Evolutionary conservation across 306 rosid species (phyloP).

Genomic region (Arachis hypogaea): DNA sequence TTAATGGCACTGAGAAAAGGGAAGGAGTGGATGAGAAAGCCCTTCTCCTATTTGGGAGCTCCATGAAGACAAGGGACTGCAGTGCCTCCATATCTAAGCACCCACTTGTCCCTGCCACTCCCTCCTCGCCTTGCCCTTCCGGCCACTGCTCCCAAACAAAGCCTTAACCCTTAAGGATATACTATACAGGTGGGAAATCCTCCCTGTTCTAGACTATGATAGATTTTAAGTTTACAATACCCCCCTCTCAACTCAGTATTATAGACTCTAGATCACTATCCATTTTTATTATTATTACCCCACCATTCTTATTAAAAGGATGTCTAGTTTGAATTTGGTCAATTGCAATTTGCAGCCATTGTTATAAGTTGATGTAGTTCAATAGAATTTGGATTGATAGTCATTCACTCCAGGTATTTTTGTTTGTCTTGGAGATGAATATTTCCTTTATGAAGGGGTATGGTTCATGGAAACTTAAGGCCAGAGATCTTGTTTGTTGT

Average conservation of each 20-base stretch:
- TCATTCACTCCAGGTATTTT: slow-evolving; percentile 16
- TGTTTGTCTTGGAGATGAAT: slow-evolving; percentile 16
- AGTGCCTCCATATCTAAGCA: too few species aligned
- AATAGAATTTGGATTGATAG: background rate
- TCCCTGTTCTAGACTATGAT: background rate
- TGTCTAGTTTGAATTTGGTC: slow-evolving; percentile 25
- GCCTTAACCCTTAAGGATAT: background rate
- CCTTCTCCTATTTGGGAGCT: too few species aligned
- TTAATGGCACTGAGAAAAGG: too few species aligned
- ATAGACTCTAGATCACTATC: background rate
- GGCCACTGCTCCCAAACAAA: too few species aligned
- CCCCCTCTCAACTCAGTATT: background rate
- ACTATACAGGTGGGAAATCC: background rate
- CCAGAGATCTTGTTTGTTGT: background rate
- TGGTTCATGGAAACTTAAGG: slow-evolving; percentile 15
- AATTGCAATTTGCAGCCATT: background rate
- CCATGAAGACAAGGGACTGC: too few species aligned
- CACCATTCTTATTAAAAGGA: background rate
- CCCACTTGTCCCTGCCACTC: too few species aligned
- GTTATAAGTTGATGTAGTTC: background rate
- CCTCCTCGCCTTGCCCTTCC: too few species aligned
- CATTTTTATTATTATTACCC: background rate
- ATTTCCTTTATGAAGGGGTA: slow-evolving; percentile 3
- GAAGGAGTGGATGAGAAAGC: too few species aligned
- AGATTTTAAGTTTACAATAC: background rate